Evolutionary conservation across 2,329 filamentous ascomycete species (phyloP).

Genomic region (Pseudogymnoascus sp.): DNA sequence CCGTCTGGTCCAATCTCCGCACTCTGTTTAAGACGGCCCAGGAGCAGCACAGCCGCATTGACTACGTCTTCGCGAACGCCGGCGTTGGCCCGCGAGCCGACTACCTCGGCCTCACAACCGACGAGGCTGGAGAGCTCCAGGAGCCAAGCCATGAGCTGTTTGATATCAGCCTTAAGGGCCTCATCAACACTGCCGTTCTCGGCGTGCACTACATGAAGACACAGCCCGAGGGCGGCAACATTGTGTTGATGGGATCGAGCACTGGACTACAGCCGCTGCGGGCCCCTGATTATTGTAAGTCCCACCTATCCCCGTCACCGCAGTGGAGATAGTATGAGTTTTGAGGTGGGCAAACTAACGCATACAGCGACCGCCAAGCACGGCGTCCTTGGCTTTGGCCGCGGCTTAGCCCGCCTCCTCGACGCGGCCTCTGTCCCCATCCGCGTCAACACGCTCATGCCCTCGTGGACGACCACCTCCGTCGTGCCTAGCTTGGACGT

Average conservation of each 20-base stretch:
- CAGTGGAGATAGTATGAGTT: not conserved
- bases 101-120: constrained; percentile 40
- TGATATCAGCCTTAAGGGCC: constrained; percentile 43
- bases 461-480: constrained; percentile 46
- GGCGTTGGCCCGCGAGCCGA: constrained; percentile 41
- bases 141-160: constrained; percentile 36
- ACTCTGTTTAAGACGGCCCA: constrained; percentile 44
- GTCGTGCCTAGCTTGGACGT: constrained; percentile 35
- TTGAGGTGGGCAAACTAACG: constrained; percentile 3
- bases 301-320: not conserved
- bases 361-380: constrained; percentile 43
- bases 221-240: constrained; percentile 39
- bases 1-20: constrained; percentile 40
- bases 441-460: constrained; percentile 47
- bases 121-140: constrained; percentile 40
- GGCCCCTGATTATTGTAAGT: constrained; percentile 42
- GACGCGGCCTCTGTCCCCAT: constrained; percentile 35
- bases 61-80: constrained; percentile 37
- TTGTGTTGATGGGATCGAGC: constrained; percentile 45
- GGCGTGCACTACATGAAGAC: constrained; percentile 43
- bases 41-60: constrained; percentile 22
- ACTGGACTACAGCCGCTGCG: constrained; percentile 43
- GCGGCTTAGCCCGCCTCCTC: constrained; percentile 37
- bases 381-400: constrained; percentile 45
- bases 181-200: constrained; percentile 42